Base-by-base conservation (phyloP, 2,329 filamentous ascomycete genomes). In the Dothistroma septosporum region DNA sequence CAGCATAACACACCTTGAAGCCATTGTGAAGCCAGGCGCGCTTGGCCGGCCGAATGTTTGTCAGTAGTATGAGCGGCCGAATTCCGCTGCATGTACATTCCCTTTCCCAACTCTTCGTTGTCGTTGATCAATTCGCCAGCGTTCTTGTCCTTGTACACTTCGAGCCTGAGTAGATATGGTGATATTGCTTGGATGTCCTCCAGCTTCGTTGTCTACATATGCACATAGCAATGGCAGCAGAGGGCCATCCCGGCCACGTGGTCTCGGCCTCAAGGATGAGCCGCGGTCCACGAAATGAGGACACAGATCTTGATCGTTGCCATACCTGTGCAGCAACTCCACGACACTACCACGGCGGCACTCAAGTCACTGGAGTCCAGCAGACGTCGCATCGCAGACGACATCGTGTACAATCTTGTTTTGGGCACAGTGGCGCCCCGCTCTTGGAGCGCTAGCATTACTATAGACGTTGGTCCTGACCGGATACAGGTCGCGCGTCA, bases 1-100 rank as follows among this genome's bases (percentile, higher is more conserved):
- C 53, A 24, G 21, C 10, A 58, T 16, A 28, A 24, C 55, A 33
- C 58, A 61, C 59, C 59, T 58, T 47, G 59, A 61, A 49, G 59
- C 48, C 59, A 61, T 61, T 50, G 5, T 50, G n/a, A 24, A 50
- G 22, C 47, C 33, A 28, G 28, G 22, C 9, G 12, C 10, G 22
- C n/a, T 11, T 44, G 47, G 28, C 28, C 1, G 47, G 19, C 19
- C 10, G 6, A 50, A 50, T 28, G 10, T 28, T 28, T 31, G 2
- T n/a, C 6, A 16, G 12, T 28, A 6, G 21, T 28, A 28, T 11
- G 47, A 28, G 19, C 28, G 21, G 47, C 28, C 24, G 19, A 50
- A 50, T 31, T 50, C 47, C 47, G 47, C 47, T 16, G 33, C 7
- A 16, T 37, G 2, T 37, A 11, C 33, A 3, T 9, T 37, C 14